phyloP scores from a whole-genome alignment of 1,284 basidiomycete species.

The Rhodofomes roseus region DNA sequence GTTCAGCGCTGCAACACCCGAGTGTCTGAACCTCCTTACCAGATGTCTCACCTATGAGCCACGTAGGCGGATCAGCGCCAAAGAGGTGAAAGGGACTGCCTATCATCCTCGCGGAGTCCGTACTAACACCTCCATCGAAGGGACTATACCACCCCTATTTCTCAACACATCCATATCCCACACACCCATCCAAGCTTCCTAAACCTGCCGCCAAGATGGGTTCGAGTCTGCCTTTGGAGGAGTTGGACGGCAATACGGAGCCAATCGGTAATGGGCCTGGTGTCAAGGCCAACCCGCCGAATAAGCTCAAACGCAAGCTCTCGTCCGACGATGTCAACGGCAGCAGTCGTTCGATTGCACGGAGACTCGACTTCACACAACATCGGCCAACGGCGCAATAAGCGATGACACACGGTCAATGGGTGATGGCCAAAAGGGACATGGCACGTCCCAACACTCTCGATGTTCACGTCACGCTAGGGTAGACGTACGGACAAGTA shows the following conservation, averaged over 20 bases:
- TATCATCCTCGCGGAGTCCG: not conserved
- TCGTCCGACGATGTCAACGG: slow-evolving; percentile 35
- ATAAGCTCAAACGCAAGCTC: slow-evolving; percentile 47
- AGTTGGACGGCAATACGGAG: slow-evolving; percentile 69
- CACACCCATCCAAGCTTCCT: slow-evolving; percentile 79
- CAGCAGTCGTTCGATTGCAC: slow-evolving; percentile 36
- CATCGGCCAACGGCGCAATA: slow-evolving; percentile 1
- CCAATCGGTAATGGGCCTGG: slow-evolving; percentile 31
- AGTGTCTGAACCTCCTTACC: slow-evolving; percentile 81
- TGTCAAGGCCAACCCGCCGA: slow-evolving; percentile 36
- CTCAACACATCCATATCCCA: slow-evolving; percentile 72
- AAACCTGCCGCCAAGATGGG: slow-evolving; percentile 56
- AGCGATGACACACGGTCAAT: not conserved
- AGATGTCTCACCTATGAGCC: slow-evolving; percentile 88
- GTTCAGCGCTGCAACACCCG: slow-evolving; percentile 87
- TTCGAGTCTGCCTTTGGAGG: slow-evolving; percentile 57
- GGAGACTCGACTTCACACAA: slow-evolving; percentile 42
- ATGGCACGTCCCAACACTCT: not conserved
- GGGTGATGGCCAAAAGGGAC: not conserved
- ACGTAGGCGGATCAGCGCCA: slow-evolving; percentile 75
- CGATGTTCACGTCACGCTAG: slow-evolving; percentile 1
- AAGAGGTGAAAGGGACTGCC: slow-evolving; percentile 50
- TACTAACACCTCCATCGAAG: slow-evolving; percentile 33
- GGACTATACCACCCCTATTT: slow-evolving; percentile 79
- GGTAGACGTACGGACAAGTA: slow-evolving; percentile 8